Percentiles rank a stretch among this genome's conserved stretches.
Conservation (phyloP, 768 basidiomycete species). For the Lactarius hatsudake region DNA sequence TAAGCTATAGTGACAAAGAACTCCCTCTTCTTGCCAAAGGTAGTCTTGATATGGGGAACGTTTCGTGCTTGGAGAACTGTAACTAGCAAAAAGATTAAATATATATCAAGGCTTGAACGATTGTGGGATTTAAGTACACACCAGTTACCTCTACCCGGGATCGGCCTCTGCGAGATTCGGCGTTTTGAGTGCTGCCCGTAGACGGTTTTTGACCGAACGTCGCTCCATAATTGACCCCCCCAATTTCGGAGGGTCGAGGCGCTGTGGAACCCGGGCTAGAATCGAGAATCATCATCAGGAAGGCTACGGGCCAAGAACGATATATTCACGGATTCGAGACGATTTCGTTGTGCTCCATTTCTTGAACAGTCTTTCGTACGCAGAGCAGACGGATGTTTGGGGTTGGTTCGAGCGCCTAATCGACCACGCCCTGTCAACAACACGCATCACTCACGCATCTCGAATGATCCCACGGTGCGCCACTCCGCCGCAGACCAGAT, state of each 20-base stretch:
- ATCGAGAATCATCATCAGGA: too few relatives aligned
- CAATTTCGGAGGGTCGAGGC: too few relatives aligned
- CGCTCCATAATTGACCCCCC: not conserved
- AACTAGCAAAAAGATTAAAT: not conserved
- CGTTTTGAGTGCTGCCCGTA: not conserved
- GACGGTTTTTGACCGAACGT: not conserved
- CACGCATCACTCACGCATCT: too few relatives aligned
- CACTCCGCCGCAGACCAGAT: too few relatives aligned
- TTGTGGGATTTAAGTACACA: not conserved
- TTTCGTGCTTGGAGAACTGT: not conserved
- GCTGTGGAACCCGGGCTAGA: too few relatives aligned
- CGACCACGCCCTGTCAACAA: too few relatives aligned
- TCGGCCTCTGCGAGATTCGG: not conserved
- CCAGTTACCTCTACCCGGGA: not conserved
- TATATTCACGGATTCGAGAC: too few relatives aligned
- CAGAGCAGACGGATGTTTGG: not conserved
- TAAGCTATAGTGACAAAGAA: too few relatives aligned
- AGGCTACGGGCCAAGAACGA: too few relatives aligned
- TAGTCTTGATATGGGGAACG: not conserved
- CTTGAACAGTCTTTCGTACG: not conserved
- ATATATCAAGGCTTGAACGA: not conserved
- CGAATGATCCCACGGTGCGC: too few relatives aligned
- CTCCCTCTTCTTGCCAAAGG: too few relatives aligned
- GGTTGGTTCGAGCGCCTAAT: not conserved
- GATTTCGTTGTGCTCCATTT: too few relatives aligned